A percentile compares a stretch with the other conserved stretches of the same genome.
Conservation (phyloP, 495 filamentous ascomycete species). For the Penicillium psychrofluorescens region DNA sequence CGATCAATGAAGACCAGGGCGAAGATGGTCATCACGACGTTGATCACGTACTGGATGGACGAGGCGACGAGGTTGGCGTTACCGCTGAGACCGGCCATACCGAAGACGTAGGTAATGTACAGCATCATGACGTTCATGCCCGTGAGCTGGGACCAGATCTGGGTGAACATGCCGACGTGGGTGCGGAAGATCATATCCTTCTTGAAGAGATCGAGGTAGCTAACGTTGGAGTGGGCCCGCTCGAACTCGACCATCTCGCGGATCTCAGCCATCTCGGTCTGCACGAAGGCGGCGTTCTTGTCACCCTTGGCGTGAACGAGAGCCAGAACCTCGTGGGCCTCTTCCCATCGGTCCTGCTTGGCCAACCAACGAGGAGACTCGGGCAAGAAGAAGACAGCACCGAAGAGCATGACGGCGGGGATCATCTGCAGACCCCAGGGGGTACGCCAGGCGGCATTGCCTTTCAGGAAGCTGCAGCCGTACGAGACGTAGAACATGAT, state of each 20-base stretch:
- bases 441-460: conserved; percentile 55
- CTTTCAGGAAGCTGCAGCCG: conserved; percentile 52
- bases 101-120: conserved; percentile 58
- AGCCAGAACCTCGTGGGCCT: conserved; percentile 54
- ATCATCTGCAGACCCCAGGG: conserved; percentile 75
- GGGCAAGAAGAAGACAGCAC: conserved; percentile 58
- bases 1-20: conserved; percentile 53
- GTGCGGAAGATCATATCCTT: conserved; percentile 61
- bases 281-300: conserved; percentile 49
- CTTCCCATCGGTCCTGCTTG: conserved; percentile 67
- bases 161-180: conserved; percentile 58
- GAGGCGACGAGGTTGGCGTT: conserved; percentile 53
- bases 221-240: conserved; percentile 43
- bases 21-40: conserved; percentile 46
- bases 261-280: conserved; percentile 56
- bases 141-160: conserved; percentile 70
- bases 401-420: conserved; percentile 56
- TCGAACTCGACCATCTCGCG: conserved; percentile 56
- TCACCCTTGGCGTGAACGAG: conserved; percentile 64
- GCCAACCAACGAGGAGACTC: conserved; percentile 77
- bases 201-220: conserved; percentile 55
- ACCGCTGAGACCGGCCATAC: conserved; percentile 58
- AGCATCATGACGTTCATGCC: conserved; percentile 85
- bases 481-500: conserved; percentile 77
- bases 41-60: conserved; percentile 68